phyloP scores from a whole-genome alignment of 306 rosid genomes.

The Medicago lupulina region DNA sequence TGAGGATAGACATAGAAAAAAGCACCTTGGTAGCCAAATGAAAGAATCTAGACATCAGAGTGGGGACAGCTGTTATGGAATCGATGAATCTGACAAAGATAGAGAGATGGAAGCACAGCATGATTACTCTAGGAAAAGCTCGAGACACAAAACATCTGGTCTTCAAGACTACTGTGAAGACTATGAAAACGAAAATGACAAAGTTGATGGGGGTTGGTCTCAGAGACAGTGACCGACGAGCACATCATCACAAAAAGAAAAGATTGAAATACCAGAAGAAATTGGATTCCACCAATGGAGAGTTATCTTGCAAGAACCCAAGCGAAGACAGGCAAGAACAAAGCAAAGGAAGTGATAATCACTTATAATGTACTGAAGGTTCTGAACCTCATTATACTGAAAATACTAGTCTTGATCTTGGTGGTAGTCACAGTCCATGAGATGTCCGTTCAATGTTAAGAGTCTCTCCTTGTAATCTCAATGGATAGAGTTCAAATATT shows the following conservation, averaged over 20 bases:
- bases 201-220: constrained; percentile 47
- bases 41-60: constrained; percentile 43
- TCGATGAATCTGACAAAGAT: constrained; percentile 40
- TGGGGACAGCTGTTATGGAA: constrained; percentile 7
- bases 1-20: constrained; percentile 35
- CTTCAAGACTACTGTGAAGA: constrained; percentile 30
- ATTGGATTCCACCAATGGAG: constrained; percentile 38
- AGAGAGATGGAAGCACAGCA: constrained; percentile 31
- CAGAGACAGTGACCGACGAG: constrained; percentile 30
- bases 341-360: constrained; percentile 34
- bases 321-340: constrained; percentile 31
- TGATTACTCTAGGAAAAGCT: constrained; percentile 42
- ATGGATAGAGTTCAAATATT: neutral
- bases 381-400: constrained; percentile 6
- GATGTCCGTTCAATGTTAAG: neutral
- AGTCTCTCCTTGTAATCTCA: neutral
- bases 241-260: constrained; percentile 39
- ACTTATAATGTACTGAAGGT: constrained; percentile 1
- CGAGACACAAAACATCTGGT: constrained; percentile 30
- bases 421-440: neutral
- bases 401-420: neutral
- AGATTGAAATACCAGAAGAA: constrained; percentile 38
- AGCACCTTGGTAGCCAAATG: constrained; percentile 38
- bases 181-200: constrained; percentile 39
- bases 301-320: constrained; percentile 33